Evolutionary conservation across 306 rosid species (phyloP), one percentile per base, ranked within the genome.

Genomic region (Cicer yamashitae): DNA sequence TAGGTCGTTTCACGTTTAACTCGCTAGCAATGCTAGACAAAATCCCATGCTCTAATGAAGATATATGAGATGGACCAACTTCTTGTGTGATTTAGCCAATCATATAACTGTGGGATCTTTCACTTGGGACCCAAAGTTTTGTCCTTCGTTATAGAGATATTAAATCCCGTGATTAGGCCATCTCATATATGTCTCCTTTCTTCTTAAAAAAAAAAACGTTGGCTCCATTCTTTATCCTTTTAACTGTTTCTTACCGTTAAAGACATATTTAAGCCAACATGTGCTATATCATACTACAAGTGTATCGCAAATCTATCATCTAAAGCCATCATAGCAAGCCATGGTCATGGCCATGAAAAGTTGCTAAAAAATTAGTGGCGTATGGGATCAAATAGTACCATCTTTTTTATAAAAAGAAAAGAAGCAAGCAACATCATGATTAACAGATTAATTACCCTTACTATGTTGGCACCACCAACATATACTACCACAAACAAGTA

Each of bases 1-100:
- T 52, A 75, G 84, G 84, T 34, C 43, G 11, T 53, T 83, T 61
- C 86, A 83, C 83, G 86, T 83, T 78, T 78, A 74, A 83, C 70
- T 68, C 63, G 47, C 7, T 74, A 64, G 39, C 74, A 78, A 52
- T 82, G 77, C 67, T 47, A 71, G 66, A 72, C 5, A 34, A 59
- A 58, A 58, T 22, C 39, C 14, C 44, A 3, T 48, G 53, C 39
- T 78, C 58, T 50, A 70, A 69, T 51, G 64, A 70, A 51, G 22
- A 14, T 38, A n/a, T 20, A 56, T 52, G 5, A 48, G 41, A 51
- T 74, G 17, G 60, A 30, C 60, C 57, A 51, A 53, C 47, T 58
- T 15, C n/a, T 67, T 30, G 63, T 46, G 79, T 56, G 74, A 65
- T 76, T 67, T 76, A 56, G 59, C 68, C 68, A 67, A 54, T 77